Evolutionary conservation across 2,329 filamentous ascomycete genomes (phyloP).

Genomic region (Lizonia empirigonia): DNA sequence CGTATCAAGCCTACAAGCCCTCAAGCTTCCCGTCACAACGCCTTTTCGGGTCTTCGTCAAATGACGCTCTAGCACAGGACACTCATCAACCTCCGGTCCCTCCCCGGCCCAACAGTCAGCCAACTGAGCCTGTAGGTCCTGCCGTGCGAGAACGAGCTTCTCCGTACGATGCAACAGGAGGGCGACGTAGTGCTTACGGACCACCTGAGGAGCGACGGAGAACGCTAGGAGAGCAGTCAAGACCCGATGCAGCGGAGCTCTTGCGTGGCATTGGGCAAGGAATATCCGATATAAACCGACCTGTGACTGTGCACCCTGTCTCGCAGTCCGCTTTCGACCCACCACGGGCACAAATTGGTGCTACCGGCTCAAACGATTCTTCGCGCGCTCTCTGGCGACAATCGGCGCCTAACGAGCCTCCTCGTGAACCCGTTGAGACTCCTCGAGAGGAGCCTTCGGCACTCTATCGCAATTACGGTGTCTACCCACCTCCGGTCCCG

Average conservation of each 20-base stretch:
- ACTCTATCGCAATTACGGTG: slow-evolving; percentile 40
- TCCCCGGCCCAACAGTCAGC: slow-evolving; percentile 50
- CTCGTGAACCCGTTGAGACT: slow-evolving; percentile 34
- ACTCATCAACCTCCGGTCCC: slow-evolving; percentile 38
- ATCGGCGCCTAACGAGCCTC: slow-evolving; percentile 30
- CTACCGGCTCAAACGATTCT: slow-evolving; percentile 25
- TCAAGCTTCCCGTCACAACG: slow-evolving; percentile 39
- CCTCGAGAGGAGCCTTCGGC: slow-evolving; percentile 40
- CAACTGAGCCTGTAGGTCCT: slow-evolving; percentile 35
- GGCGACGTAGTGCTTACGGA: slow-evolving; percentile 36
- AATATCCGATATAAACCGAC: slow-evolving; percentile 37
- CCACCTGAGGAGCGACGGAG: slow-evolving; percentile 42
- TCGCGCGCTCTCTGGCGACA: slow-evolving; percentile 42
- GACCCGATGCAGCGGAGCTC: slow-evolving; percentile 43
- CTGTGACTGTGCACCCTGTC: slow-evolving; percentile 48
- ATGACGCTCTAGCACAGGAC: slow-evolving; percentile 33
- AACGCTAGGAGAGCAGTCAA: slow-evolving; percentile 43
- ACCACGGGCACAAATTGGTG: slow-evolving; percentile 35
- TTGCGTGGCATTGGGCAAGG: slow-evolving; percentile 31
- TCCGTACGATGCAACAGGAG: slow-evolving; percentile 32
- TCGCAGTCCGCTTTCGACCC: slow-evolving; percentile 48
- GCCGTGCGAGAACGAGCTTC: slow-evolving; percentile 31
- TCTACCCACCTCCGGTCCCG: slow-evolving; percentile 34
- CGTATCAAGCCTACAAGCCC: slow-evolving; percentile 42
- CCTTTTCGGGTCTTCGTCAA: slow-evolving; percentile 39